Percentiles rank a stretch among this genome's conserved stretches.
Conservation (phyloP, 768 basidiomycete species). For the Suillus americanus region DNA sequence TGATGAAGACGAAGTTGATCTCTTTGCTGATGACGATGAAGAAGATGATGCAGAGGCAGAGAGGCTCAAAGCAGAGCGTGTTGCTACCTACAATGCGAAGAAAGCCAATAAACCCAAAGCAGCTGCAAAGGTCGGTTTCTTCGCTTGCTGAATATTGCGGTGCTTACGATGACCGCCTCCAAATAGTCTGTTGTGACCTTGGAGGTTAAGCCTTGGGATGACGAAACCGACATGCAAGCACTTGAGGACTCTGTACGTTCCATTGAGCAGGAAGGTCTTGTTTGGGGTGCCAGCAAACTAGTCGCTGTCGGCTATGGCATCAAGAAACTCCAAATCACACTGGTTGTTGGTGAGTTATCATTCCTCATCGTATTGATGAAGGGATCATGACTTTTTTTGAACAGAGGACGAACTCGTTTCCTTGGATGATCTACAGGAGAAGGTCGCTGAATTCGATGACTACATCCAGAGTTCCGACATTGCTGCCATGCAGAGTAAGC, state of each 20-base stretch:
- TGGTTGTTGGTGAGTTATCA: slow-evolving; percentile 51
- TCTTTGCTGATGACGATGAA: slow-evolving; percentile 78
- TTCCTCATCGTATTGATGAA: neutral
- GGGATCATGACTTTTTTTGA: slow-evolving; percentile 5
- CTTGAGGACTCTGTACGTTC: slow-evolving; percentile 84
- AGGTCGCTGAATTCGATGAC: slow-evolving; percentile 81
- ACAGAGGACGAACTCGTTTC: slow-evolving; percentile 95
- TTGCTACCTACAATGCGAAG: slow-evolving; percentile 90
- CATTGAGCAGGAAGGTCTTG: slow-evolving; percentile 84
- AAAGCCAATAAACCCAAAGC: slow-evolving; percentile 91
- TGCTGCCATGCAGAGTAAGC: slow-evolving; percentile 89
- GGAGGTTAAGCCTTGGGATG: slow-evolving; percentile 99
- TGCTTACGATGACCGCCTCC: slow-evolving; percentile 13
- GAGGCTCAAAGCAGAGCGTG: slow-evolving; percentile 85
- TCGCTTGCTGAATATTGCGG: slow-evolving; percentile 1
- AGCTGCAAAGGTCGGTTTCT: slow-evolving; percentile 69
- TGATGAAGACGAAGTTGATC: slow-evolving; percentile 69
- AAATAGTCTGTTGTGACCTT: slow-evolving; percentile 92
- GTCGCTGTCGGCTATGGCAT: slow-evolving; percentile 94
- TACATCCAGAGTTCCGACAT: slow-evolving; percentile 90
- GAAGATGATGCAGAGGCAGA: slow-evolving; percentile 86
- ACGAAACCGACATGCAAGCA: slow-evolving; percentile 94
- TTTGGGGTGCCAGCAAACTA: slow-evolving; percentile 94
- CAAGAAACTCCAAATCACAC: slow-evolving; percentile 80
- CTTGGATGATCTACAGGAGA: slow-evolving; percentile 90